A percentile compares a stretch with the other conserved stretches of the same genome.
Conservation (phyloP, 345 rosid genomes). For the Euphorbia peplus region DNA sequence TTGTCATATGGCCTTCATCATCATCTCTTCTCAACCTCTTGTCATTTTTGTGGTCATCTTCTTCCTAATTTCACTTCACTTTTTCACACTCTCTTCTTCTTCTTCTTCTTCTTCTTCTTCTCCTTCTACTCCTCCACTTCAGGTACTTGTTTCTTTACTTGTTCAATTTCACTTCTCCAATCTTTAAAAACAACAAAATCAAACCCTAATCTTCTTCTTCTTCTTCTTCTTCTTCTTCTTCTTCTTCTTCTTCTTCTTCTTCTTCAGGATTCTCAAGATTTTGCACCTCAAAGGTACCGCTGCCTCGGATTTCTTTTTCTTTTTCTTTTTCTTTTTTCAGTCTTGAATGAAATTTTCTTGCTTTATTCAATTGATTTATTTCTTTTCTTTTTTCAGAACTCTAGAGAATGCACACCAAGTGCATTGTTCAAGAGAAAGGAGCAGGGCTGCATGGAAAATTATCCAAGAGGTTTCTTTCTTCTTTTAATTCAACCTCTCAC, state of each 20-base stretch:
- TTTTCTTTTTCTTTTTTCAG: not conserved
- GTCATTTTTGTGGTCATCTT: constrained; percentile 22
- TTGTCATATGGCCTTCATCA: constrained; percentile 15
- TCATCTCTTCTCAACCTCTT: constrained; percentile 10
- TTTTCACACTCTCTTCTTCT: constrained; percentile 14
- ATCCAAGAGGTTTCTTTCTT: constrained; percentile 17
- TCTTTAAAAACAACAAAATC: constrained; percentile 6
- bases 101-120: too few species aligned
- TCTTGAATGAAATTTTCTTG: too few species aligned
- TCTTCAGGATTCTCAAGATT: constrained; percentile 39
- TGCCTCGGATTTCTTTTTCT: too few species aligned
- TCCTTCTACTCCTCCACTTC: constrained; percentile 36
- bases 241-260: constrained; percentile 7
- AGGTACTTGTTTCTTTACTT: constrained; percentile 46
- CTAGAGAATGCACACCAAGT: constrained; percentile 24
- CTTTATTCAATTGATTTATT: too few species aligned
- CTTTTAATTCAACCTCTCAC: not conserved
- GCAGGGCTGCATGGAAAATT: constrained; percentile 33
- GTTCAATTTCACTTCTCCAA: not conserved
- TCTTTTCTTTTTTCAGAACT: constrained; percentile 21
- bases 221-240: not conserved
- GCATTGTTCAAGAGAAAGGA: constrained; percentile 31
- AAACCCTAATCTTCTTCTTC: not conserved
- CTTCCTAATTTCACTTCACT: constrained; percentile 8
- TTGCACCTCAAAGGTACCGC: constrained; percentile 42